phyloP scores from a whole-genome alignment of 352 stramenopile species.

The Phytophthora idaei region DNA sequence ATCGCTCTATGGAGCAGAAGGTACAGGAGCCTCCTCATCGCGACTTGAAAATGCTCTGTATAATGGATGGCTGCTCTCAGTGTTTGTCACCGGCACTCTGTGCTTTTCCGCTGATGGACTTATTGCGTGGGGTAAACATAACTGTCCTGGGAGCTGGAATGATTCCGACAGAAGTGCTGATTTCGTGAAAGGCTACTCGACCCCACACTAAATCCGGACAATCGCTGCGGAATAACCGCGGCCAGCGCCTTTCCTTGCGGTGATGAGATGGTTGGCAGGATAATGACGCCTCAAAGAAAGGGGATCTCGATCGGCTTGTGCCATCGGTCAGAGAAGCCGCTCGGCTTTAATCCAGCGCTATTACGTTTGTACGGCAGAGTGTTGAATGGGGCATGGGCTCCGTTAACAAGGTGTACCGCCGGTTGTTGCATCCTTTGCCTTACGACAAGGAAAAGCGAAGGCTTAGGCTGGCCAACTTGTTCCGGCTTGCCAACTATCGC shows the following conservation, averaged over 20 bases:
- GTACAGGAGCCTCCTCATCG: not conserved
- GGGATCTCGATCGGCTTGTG: not conserved
- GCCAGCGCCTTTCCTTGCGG: slow-evolving; percentile 3
- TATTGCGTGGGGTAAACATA: not conserved
- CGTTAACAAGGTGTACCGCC: not conserved
- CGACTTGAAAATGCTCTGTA: slow-evolving; percentile 6
- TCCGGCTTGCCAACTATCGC: slow-evolving; percentile 7
- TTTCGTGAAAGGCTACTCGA: slow-evolving; percentile 1
- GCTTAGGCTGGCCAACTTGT: not conserved
- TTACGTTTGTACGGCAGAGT: not conserved
- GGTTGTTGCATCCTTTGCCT: not conserved
- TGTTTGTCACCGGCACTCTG: not conserved
- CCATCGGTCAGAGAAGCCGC: not conserved
- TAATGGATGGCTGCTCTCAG: slow-evolving; percentile 1
- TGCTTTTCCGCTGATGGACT: not conserved
- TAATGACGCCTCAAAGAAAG: slow-evolving; percentile 1
- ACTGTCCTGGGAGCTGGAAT: slow-evolving; percentile 1
- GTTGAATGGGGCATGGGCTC: slow-evolving; percentile 2
- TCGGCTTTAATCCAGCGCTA: not conserved
- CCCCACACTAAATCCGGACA: not conserved
- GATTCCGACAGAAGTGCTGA: not conserved
- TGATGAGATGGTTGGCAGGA: not conserved
- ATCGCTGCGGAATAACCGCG: not conserved
- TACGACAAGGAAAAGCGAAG: not conserved
- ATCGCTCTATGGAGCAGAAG: not conserved